Percentiles rank a stretch among this genome's conserved stretches.
Evolutionary conservation across 768 basidiomycete species (phyloP).

Genomic region (Mycena venus): DNA sequence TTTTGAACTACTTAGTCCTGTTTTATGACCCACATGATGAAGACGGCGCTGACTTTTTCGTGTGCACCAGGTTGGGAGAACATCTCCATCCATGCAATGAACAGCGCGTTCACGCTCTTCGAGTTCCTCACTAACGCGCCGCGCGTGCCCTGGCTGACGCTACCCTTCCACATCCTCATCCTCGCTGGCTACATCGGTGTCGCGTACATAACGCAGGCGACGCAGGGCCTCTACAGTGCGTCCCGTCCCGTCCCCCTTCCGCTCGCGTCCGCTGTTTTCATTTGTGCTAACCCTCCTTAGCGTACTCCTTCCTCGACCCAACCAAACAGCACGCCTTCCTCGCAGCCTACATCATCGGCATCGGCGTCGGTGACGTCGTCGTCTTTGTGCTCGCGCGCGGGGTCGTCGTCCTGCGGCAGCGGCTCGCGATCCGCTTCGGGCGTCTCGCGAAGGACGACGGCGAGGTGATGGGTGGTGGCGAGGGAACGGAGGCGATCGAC

Average conservation of each 20-base stretch:
- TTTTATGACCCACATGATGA: no score
- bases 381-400: conserved; percentile 65
- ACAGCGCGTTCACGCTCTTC: conserved; percentile 66
- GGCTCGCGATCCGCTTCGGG: conserved; percentile 36
- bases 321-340: conserved; percentile 54
- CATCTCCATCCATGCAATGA: conserved; percentile 73
- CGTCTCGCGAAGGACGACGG: not conserved
- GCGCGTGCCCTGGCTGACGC: conserved; percentile 65
- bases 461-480: conserved; percentile 23
- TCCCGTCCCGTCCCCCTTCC: conserved; percentile 25
- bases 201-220: conserved; percentile 74
- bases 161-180: conserved; percentile 61
- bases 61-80: conserved; percentile 69
- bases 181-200: conserved; percentile 72
- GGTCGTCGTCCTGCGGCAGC: conserved; percentile 53
- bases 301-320: conserved; percentile 77
- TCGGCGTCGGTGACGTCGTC: conserved; percentile 63
- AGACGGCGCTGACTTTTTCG: no score
- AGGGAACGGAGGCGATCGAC: conserved; percentile 45
- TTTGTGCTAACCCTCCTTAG: conserved; percentile 47
- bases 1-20: no score
- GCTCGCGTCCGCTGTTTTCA: not conserved
- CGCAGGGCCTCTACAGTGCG: conserved; percentile 77
- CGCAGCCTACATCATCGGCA: conserved; percentile 75
- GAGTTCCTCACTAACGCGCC: conserved; percentile 71